Evolutionary conservation across 331 rosid genomes (phyloP).

Genomic region (Spiraea crenata): DNA sequence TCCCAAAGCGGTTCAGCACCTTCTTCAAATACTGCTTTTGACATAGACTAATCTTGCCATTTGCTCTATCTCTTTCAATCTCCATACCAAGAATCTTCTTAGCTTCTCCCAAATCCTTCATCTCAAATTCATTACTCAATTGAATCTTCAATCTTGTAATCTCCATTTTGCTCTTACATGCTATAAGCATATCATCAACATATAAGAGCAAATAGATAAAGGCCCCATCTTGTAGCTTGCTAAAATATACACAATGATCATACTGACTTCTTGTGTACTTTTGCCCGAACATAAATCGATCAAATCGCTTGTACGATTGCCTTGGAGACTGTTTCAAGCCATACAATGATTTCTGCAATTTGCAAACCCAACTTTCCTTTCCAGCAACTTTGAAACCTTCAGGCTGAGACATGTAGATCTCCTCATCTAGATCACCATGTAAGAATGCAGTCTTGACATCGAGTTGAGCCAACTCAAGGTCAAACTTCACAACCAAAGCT

Average conservation of each 20-base stretch:
- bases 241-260: constrained; percentile 2
- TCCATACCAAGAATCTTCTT: too few species aligned
- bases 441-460: constrained; percentile 7
- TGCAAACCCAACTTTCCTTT: not conserved
- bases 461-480: not conserved
- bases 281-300: not conserved
- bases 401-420: not conserved
- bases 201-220: too few species aligned
- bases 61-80: too few species aligned
- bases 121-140: too few species aligned
- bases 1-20: too few species aligned
- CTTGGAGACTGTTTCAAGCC: not conserved
- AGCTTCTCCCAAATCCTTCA: too few species aligned
- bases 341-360: not conserved
- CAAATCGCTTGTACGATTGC: not conserved
- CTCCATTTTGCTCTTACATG: too few species aligned
- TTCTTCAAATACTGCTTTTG: too few species aligned
- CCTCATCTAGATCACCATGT: not conserved
- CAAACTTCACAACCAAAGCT: not conserved
- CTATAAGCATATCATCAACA: too few species aligned
- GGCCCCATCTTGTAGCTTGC: not conserved
- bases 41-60: too few species aligned
- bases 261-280: constrained; percentile 2
- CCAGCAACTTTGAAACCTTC: not conserved
- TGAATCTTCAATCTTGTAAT: too few species aligned